Evolutionary conservation across 805 yeast species (phyloP), one percentile per base, ranked within the genome.

Genomic region (Saccharomycopsis schoenii): DNA sequence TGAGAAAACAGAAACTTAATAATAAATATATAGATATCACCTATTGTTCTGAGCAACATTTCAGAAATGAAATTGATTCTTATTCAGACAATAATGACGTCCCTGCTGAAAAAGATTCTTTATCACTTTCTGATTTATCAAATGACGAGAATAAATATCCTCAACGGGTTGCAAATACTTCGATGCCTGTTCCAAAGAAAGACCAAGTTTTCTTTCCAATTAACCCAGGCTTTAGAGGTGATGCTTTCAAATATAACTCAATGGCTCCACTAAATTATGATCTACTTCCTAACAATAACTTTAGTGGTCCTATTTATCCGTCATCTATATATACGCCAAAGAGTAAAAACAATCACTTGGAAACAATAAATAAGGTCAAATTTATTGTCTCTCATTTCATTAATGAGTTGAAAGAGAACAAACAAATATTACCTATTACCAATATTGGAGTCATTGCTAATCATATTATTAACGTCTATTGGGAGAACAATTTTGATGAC

Each of bases 391-490:
- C 29, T 21, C 51, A 58, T 36, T 25, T 52, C 14, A 39, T 58
- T 4, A 51, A 42, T 19, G 36, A 47, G 14, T 15, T 15, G 21
- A n/a, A 25, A 25, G 36, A 52, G 15, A 37, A 8, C 4, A n/a
- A 19, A n/a, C 42, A 55, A 12, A 29, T 11, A 21, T 14, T 41
- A 40, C 37, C 55, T 14, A 39, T 51, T 29, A 21, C 34, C 9
- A 55, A 47, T 34, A 37, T 56, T 19, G 41, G 56, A 2, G 17
- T 57, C 37, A 69, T 76, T 42, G 58, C 73, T 10, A 72, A 72
- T n/a, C 73, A 73, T 61, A 70, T 77, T 51, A 61, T 74, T 54
- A 74, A 74, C 36, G 70, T 70, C 0, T 72, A 67, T 59, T 76
- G 77, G 75, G 61, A 64, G 14, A 68, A 70, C n/a, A 71, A 76